Evolutionary conservation across 140 eudicot genomes (phyloP).

Genomic region (Anethum foeniculum): DNA sequence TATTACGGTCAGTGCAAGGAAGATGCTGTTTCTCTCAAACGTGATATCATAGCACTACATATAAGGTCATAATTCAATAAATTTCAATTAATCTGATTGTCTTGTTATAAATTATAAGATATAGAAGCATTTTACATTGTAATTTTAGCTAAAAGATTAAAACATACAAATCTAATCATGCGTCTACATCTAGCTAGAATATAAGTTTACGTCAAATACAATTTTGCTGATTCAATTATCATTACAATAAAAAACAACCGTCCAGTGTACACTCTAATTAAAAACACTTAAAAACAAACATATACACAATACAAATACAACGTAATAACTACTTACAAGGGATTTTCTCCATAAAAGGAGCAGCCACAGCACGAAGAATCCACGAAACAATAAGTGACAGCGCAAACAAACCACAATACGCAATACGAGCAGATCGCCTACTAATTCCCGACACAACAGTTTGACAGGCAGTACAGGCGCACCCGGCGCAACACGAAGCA

Average conservation of each 20-base stretch:
- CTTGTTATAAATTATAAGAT: neutral
- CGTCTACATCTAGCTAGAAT: neutral
- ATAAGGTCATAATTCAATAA: neutral
- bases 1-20: neutral
- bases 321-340: constrained; percentile 57
- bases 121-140: too few species aligned
- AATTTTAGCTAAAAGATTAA: neutral
- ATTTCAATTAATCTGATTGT: neutral
- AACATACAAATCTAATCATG: neutral
- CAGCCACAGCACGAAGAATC: constrained; percentile 96
- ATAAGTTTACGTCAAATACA: too few species aligned
- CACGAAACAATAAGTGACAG: constrained; percentile 83
- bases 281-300: neutral
- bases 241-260: neutral
- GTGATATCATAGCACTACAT: neutral
- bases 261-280: neutral
- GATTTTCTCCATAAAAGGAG: constrained; percentile 92
- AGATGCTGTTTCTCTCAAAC: neutral
- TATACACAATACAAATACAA: neutral
- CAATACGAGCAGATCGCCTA: constrained; percentile 88
- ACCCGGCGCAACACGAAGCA: constrained; percentile 95
- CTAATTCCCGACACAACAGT: constrained; percentile 80
- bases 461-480: constrained; percentile 92
- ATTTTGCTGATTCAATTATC: too few species aligned
- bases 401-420: constrained; percentile 91